These are phyloP conservation scores for Haematococcus sp. DNA, from an alignment of 139 green algal species.

Conservation along the genomic window DNA sequence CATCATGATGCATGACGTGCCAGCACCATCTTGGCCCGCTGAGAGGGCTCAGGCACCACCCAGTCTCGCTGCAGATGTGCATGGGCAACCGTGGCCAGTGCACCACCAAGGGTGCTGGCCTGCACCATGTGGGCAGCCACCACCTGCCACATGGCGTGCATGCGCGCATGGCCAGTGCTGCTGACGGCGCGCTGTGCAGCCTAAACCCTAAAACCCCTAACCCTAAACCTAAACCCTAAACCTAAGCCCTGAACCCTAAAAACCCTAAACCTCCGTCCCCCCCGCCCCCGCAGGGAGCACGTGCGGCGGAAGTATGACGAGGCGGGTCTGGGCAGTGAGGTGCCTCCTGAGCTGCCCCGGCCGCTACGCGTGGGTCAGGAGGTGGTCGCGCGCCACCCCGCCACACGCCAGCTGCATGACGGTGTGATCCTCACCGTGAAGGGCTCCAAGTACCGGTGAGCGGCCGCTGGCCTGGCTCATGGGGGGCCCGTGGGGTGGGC, in stretches of 20 bases:
- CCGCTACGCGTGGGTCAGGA: slow-evolving; percentile 74
- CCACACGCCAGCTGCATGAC: slow-evolving; percentile 71
- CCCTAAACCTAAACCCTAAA: neutral
- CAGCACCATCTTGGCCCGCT: too few relatives aligned
- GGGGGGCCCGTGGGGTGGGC: neutral
- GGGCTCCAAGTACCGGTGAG: slow-evolving; percentile 60
- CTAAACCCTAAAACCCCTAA: too few relatives aligned
- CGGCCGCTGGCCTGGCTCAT: neutral
- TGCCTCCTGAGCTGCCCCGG: slow-evolving; percentile 55
- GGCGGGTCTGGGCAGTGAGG: slow-evolving; percentile 29
- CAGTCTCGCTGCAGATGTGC: too few relatives aligned
- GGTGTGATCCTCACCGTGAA: slow-evolving; percentile 83
- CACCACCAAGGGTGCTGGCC: too few relatives aligned
- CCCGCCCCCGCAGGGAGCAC: slow-evolving; percentile 41
- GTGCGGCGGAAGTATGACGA: slow-evolving; percentile 34
- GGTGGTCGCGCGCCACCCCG: slow-evolving; percentile 83
- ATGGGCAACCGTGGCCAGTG: too few relatives aligned
- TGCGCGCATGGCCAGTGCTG: too few relatives aligned
- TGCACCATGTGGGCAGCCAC: too few relatives aligned
- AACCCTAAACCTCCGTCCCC: too few relatives aligned
- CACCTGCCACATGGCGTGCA: too few relatives aligned
- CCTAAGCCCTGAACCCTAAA: neutral
- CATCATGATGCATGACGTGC: too few relatives aligned
- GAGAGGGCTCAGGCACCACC: too few relatives aligned
- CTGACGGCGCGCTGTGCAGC: too few relatives aligned